Evolutionary conservation across 305 asterid genomes (phyloP).

Genomic region (Solanum hybrid): DNA sequence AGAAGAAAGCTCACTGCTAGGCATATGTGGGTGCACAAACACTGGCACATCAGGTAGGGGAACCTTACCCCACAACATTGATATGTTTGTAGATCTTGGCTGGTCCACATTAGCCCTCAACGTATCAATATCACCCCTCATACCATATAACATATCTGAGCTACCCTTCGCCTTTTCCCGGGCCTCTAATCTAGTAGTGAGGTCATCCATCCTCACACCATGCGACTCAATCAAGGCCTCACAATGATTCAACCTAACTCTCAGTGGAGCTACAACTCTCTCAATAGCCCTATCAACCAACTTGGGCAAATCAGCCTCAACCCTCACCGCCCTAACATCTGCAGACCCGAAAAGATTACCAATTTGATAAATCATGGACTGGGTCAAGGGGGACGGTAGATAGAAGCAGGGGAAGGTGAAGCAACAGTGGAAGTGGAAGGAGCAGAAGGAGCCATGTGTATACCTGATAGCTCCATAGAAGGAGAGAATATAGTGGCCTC

Average conservation of each 20-base stretch:
- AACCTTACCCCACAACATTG: background rate
- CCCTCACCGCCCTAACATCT: background rate
- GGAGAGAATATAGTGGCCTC: background rate
- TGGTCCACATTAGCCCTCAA: background rate
- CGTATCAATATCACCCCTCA: background rate
- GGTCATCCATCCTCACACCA: background rate
- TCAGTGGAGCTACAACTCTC: background rate
- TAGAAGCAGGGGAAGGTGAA: background rate
- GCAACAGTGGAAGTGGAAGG: background rate
- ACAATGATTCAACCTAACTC: background rate
- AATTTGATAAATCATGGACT: background rate
- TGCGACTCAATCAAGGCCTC: background rate
- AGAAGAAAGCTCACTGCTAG: background rate
- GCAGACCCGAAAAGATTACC: background rate
- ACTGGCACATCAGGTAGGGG: background rate
- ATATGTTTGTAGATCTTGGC: background rate
- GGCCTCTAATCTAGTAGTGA: background rate
- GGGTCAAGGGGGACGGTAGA: background rate
- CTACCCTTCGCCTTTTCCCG: background rate
- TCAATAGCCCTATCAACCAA: background rate
- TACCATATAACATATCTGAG: background rate
- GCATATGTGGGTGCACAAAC: background rate
- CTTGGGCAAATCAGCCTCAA: background rate
- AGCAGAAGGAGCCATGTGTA: background rate
- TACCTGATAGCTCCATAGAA: background rate